These are phyloP conservation scores for Fusarium sp. DNA, from an alignment of 2,329 filamentous ascomycete genomes.

Conservation along the genomic window DNA sequence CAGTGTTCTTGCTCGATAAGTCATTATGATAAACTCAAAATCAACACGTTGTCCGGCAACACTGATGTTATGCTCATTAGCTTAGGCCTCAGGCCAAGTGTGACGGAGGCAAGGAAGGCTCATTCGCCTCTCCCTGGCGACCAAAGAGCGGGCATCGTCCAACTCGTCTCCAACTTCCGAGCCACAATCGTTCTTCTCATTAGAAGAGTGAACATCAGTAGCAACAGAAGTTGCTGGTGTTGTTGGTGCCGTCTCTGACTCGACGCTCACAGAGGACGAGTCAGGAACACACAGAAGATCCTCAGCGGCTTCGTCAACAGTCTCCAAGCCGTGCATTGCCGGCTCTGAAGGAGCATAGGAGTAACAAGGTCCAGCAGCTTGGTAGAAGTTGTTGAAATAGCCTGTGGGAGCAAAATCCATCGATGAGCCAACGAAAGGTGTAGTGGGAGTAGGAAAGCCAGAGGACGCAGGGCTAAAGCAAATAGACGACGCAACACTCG, in stretches of 20 bases:
- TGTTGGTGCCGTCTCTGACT: slow-evolving; percentile 3
- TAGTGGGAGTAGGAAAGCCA: slow-evolving; percentile 29
- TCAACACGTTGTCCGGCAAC: not conserved
- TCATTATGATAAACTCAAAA: not conserved
- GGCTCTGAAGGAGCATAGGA: slow-evolving; percentile 5
- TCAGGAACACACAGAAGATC: slow-evolving; percentile 17
- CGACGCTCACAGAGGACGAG: slow-evolving; percentile 5
- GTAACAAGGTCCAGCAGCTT: not conserved
- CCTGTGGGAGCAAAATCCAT: slow-evolving; percentile 50
- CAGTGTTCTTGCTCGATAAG: not conserved
- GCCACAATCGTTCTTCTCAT: slow-evolving; percentile 11
- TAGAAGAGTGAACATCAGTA: not conserved
- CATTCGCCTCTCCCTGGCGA: slow-evolving; percentile 35
- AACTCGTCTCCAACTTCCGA: not conserved
- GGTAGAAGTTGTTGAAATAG: slow-evolving; percentile 29
- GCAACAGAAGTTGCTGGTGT: slow-evolving; percentile 18
- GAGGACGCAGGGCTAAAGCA: slow-evolving; percentile 29
- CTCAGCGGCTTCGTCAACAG: slow-evolving; percentile 43
- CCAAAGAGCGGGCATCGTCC: slow-evolving; percentile 1
- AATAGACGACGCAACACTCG: slow-evolving; percentile 16
- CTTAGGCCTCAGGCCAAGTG: slow-evolving; percentile 39
- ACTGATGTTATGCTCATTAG: not conserved
- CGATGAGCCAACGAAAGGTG: slow-evolving; percentile 45
- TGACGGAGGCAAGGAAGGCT: slow-evolving; percentile 47
- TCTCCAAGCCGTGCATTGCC: slow-evolving; percentile 32